These are phyloP conservation scores for Pseudonitzschia multistriata DNA, from an alignment of 108 stramenopile genomes.

Conservation along the genomic window DNA sequence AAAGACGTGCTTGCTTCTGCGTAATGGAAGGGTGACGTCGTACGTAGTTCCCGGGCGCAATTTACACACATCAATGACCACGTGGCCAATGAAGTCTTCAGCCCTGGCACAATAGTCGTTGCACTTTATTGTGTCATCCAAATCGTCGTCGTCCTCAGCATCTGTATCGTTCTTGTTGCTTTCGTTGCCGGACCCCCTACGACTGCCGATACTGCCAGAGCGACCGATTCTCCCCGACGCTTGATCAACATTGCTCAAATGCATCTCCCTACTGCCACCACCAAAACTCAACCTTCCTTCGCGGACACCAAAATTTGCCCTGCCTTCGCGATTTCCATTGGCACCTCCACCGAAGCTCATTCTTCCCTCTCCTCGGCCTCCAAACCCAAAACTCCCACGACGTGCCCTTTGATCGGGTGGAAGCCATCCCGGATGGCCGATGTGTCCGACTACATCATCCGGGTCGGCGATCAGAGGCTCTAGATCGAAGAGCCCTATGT, in stretches of 20 bases:
- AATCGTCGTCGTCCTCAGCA: constrained; percentile 3
- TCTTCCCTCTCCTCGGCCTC: neutral
- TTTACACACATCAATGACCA: constrained; percentile 53
- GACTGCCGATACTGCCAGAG: too few relatives aligned
- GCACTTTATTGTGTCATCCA: constrained; percentile 28
- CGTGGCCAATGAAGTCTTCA: constrained; percentile 63
- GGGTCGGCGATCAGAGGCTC: neutral
- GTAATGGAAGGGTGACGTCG: constrained; percentile 57
- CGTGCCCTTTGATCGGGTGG: neutral
- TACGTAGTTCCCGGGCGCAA: constrained; percentile 58
- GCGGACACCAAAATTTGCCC: neutral
- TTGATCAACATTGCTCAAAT: too few relatives aligned
- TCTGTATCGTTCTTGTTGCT: neutral
- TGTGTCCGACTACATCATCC: neutral
- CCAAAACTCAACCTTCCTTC: too few relatives aligned
- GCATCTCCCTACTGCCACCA: neutral
- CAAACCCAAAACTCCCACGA: neutral
- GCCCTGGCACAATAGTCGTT: constrained; percentile 1
- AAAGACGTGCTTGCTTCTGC: constrained; percentile 55
- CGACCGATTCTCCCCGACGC: too few relatives aligned
- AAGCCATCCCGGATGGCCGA: constrained; percentile 5
- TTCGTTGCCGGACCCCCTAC: too few relatives aligned
- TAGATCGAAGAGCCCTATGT: constrained; percentile 60
- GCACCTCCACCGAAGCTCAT: neutral
- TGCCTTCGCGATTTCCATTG: neutral